Conservation (phyloP, 257 asterid species). For the Oldenlandia corymbosa region DNA sequence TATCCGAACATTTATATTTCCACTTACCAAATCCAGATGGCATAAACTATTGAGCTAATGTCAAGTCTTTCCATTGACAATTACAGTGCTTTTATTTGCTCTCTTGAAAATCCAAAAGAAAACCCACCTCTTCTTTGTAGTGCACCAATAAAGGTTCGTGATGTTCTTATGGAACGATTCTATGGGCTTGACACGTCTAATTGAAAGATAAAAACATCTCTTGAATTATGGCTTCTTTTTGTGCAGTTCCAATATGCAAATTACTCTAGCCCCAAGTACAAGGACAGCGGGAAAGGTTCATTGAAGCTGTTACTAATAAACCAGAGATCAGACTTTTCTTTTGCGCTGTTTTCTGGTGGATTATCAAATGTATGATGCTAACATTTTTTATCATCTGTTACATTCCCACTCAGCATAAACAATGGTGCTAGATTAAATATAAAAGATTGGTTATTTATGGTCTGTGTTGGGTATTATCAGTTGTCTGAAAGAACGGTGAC, state of each 20-base stretch:
- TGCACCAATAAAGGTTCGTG: conserved; percentile 83
- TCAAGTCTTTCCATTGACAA: neutral
- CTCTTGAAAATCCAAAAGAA: conserved; percentile 54
- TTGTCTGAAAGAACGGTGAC: neutral
- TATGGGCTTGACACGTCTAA: no score
- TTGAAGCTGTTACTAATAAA: conserved; percentile 79
- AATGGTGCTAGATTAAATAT: no score
- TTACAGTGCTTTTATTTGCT: conserved; percentile 68
- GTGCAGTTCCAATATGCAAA: conserved; percentile 88
- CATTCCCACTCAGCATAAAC: no score
- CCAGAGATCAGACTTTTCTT: conserved; percentile 88
- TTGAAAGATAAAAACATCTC: no score
- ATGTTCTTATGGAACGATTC: neutral
- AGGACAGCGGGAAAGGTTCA: conserved; percentile 61
- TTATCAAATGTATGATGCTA: conserved; percentile 44
- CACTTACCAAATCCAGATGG: neutral
- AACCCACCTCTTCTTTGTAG: conserved; percentile 69
- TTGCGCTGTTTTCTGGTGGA: conserved; percentile 87
- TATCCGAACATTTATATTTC: neutral
- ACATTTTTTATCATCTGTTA: neutral
- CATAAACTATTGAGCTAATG: conserved; percentile 1
- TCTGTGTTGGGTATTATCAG: neutral
- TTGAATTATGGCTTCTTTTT: conserved; percentile 1
- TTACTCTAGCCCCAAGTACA: conserved; percentile 53
- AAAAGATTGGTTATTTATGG: neutral